These are phyloP conservation scores for Boletus subparvulus DNA, from an alignment of 768 basidiomycete species.

Conservation along the genomic window DNA sequence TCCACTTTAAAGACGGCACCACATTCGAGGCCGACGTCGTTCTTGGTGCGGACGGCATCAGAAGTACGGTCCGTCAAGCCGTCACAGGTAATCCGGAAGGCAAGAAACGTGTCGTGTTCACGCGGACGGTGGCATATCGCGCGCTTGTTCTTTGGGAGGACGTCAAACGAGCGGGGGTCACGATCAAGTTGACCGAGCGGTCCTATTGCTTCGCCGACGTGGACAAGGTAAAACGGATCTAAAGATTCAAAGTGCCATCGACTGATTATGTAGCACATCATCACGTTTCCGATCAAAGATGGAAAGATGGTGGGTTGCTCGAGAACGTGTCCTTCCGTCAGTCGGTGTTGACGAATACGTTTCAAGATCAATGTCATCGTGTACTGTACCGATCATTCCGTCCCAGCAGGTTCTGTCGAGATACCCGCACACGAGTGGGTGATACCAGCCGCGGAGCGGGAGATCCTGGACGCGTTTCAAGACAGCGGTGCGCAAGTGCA, in stretches of 20 bases:
- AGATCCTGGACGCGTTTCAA: conserved; percentile 42
- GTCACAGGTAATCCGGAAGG: no score
- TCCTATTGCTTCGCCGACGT: conserved; percentile 45
- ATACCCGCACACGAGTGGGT: conserved; percentile 42
- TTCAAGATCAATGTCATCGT: conserved; percentile 48
- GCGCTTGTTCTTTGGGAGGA: conserved; percentile 42
- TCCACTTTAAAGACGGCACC: conserved; percentile 52
- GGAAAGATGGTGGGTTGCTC: conserved; percentile 38
- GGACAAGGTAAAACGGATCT: conserved; percentile 38
- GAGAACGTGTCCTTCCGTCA: background rate
- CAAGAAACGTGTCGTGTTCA: no score
- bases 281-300: conserved; percentile 49
- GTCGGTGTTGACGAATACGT: background rate
- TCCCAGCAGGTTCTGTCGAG: conserved; percentile 28
- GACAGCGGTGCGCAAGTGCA: conserved; percentile 49
- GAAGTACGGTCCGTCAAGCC: no score
- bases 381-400: conserved; percentile 36
- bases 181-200: conserved; percentile 35
- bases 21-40: conserved; percentile 47
- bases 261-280: conserved; percentile 45
- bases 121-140: conserved; percentile 44
- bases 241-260: background rate
- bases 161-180: conserved; percentile 44
- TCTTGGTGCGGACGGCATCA: conserved; percentile 35
- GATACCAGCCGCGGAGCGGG: conserved; percentile 37